A percentile compares a stretch with the other conserved stretches of the same genome.
phyloP scores from a whole-genome alignment of 768 basidiomycete genomes.

The Tulasnella sp. region DNA sequence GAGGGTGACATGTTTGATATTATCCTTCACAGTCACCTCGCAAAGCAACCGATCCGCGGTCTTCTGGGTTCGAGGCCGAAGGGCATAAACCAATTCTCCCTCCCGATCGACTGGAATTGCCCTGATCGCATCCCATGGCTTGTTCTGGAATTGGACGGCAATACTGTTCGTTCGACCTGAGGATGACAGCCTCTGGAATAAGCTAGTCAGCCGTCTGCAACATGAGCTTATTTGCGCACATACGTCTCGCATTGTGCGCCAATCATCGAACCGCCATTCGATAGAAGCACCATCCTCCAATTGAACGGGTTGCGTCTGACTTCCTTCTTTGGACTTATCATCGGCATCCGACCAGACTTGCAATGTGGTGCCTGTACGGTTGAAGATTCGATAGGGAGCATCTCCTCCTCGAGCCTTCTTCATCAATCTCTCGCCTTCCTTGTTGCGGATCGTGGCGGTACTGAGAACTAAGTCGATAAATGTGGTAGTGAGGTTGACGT shows the following conservation, averaged over 20 bases:
- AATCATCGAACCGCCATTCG: constrained; percentile 98
- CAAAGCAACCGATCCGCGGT: constrained; percentile 81
- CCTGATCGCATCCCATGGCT: constrained; percentile 85
- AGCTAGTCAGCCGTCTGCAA: background rate
- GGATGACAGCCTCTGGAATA: constrained; percentile 57
- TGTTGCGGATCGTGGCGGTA: constrained; percentile 68
- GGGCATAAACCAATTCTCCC: constrained; percentile 84
- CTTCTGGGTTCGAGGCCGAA: constrained; percentile 78
- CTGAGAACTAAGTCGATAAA: constrained; percentile 85
- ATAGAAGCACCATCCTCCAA: constrained; percentile 73
- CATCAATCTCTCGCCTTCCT: constrained; percentile 70
- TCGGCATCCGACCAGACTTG: constrained; percentile 85
- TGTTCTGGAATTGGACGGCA: constrained; percentile 79
- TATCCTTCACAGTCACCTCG: constrained; percentile 86
- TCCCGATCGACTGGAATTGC: constrained; percentile 91
- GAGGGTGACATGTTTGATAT: constrained; percentile 91
- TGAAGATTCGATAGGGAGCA: constrained; percentile 91
- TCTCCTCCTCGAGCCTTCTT: constrained; percentile 82
- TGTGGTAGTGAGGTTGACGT: constrained; percentile 87
- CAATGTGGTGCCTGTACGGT: constrained; percentile 85
- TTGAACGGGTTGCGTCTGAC: constrained; percentile 53
- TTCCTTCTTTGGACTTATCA: constrained; percentile 54
- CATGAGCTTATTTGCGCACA: constrained; percentile 34
- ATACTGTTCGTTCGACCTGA: constrained; percentile 80
- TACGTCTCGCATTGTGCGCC: constrained; percentile 92